Evolutionary conservation across 1,139 yeast species (phyloP), one percentile per base, ranked within the genome.

Genomic region (Protomyces pachydermus): DNA sequence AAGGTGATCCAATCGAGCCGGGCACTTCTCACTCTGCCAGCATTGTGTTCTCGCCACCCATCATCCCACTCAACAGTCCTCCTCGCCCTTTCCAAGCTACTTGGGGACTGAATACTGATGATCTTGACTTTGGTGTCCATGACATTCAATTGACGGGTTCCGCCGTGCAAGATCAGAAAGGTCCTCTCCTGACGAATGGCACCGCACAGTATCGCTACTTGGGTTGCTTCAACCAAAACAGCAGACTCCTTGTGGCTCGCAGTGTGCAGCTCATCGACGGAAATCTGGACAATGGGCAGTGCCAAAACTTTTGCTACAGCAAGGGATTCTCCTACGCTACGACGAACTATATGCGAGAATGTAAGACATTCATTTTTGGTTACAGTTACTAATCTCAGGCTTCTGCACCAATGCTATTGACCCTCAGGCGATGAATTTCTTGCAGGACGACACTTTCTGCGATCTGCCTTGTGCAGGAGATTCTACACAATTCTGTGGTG

Each of bases 181-280:
- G 56, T 20, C 56, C 56, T 2, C 20, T 53, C 16, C 28, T 53
- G 6, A 9, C 56, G 12, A 37, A 53, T n/a, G 56, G 56, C 14
- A 53, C 39, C 12, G 25, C 56, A 3, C 56, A 53, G 56, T 53
- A 53, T 35, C 56, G 45, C 16, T 53, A 53, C 34, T 42, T 53
- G 6, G 56, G 56, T 16, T 53, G 56, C 35, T 53, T 23, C 45
- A 32, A 53, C n/a, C 45, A 53, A 25, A 53, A 37, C 45, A 37
- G 12, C 20, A n/a, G 14, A n/a, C 20, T 20, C n/a, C 25, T 34
- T 20, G 45, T 53, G 18, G 16, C 45, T 6, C 42, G 45, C 6
- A 53, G 1, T 28, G 32, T 53, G 14, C 45, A 34, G 28, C 28
- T 34, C 45, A 34, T 37, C 28, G 42, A 28, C 2, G 18, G 16